Conservation (phyloP, 1,284 basidiomycete genomes). For the Ceratobasidium theobromae region DNA sequence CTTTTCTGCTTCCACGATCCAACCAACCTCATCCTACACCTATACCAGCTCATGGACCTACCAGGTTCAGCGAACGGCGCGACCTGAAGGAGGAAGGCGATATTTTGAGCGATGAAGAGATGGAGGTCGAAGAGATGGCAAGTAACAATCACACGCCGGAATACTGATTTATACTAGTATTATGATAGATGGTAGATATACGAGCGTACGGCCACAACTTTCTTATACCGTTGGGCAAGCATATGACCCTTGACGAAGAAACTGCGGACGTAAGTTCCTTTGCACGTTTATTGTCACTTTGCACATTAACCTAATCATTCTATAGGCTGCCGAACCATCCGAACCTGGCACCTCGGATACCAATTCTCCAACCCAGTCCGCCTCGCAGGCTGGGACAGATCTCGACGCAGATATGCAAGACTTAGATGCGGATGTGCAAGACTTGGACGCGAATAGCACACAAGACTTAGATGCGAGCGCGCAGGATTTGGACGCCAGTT, state of each 20-base stretch:
- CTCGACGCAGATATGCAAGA: conserved; percentile 35
- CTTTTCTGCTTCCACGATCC: conserved; percentile 62
- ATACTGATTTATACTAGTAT: background rate
- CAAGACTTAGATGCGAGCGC: conserved; percentile 17
- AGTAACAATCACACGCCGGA: conserved; percentile 23
- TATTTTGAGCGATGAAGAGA: conserved; percentile 82
- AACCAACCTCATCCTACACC: conserved; percentile 68
- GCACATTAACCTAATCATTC: background rate
- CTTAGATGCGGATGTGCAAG: conserved; percentile 32
- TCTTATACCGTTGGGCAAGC: conserved; percentile 69
- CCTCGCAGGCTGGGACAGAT: conserved; percentile 36
- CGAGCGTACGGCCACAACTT: conserved; percentile 55
- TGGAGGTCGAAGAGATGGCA: conserved; percentile 71
- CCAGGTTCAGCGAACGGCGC: conserved; percentile 55
- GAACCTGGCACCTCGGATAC: conserved; percentile 18
- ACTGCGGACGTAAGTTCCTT: conserved; percentile 68
- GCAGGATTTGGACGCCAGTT: conserved; percentile 31
- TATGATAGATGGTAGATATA: conserved; percentile 19
- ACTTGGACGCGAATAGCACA: conserved; percentile 29
- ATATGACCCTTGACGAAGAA: conserved; percentile 73
- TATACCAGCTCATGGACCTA: conserved; percentile 45
- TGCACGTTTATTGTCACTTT: background rate
- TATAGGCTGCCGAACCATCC: conserved; percentile 23
- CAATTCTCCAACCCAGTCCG: conserved; percentile 14
- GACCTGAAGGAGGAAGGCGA: conserved; percentile 79